Conservation (phyloP, 208 protist species). For the Jaenimonas drosophilae region DNA sequence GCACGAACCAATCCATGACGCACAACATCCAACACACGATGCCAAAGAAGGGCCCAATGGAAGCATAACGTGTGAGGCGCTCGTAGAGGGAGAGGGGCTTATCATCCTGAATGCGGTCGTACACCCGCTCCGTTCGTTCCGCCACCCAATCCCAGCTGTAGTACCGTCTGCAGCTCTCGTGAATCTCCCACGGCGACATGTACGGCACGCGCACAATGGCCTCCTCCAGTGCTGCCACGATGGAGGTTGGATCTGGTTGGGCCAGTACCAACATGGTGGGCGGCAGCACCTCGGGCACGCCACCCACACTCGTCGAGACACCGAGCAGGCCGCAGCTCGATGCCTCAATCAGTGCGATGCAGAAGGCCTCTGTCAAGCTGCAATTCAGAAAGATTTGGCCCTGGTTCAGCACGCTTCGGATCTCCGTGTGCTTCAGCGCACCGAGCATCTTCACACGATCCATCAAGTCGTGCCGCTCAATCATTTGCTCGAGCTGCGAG, state of each 20-base stretch:
- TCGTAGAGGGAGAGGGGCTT: slow-evolving; percentile 62
- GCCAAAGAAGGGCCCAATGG: slow-evolving; percentile 83
- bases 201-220: slow-evolving; percentile 65
- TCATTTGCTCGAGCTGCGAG: slow-evolving; percentile 95
- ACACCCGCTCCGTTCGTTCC: slow-evolving; percentile 91
- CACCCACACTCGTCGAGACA: slow-evolving; percentile 96
- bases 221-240: slow-evolving; percentile 57
- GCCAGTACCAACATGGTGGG: slow-evolving; percentile 90
- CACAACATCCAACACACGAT: slow-evolving; percentile 86
- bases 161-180: slow-evolving; percentile 84
- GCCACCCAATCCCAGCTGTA: slow-evolving; percentile 95
- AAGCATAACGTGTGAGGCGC: slow-evolving; percentile 75
- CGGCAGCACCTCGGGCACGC: slow-evolving; percentile 96
- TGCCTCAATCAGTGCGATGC: slow-evolving; percentile 98
- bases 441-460: slow-evolving; percentile 95
- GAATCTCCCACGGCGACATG: slow-evolving; percentile 74
- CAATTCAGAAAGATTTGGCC: slow-evolving; percentile 99
- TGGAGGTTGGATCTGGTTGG: slow-evolving; percentile 79
- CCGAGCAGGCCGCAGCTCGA: slow-evolving; percentile 91
- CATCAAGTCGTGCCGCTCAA: slow-evolving; percentile 93
- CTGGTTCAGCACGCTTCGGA: slow-evolving; percentile 85
- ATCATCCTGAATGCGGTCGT: slow-evolving; percentile 73
- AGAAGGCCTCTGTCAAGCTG: slow-evolving; percentile 98
- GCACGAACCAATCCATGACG: slow-evolving; percentile 70
- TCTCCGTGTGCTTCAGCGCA: slow-evolving; percentile 86